phyloP scores from a whole-genome alignment of 495 filamentous ascomycete species.

The Xeromyces bisporus region DNA sequence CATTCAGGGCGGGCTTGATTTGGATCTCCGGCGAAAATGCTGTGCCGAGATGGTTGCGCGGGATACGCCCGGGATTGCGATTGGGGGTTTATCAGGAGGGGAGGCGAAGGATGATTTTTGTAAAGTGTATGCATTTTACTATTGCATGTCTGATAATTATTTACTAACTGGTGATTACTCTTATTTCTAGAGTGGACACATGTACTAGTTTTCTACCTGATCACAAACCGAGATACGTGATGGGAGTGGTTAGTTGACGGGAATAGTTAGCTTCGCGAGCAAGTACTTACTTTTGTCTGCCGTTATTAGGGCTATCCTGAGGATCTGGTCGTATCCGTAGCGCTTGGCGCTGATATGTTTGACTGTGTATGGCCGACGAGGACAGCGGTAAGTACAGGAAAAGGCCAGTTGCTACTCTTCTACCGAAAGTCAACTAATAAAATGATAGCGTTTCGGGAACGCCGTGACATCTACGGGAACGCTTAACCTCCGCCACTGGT shows the following conservation, averaged over 20 bases:
- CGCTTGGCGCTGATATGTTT: slow-evolving; percentile 96
- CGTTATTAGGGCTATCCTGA: slow-evolving; percentile 63
- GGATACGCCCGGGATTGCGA: slow-evolving; percentile 89
- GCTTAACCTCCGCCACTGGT: slow-evolving; percentile 65
- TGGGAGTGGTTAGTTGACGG: slow-evolving; percentile 59
- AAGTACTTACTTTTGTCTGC: not conserved
- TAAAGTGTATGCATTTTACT: slow-evolving; percentile 27
- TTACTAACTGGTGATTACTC: slow-evolving; percentile 1
- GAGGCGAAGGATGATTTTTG: slow-evolving; percentile 51
- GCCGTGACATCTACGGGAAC: slow-evolving; percentile 69
- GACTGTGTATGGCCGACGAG: slow-evolving; percentile 98
- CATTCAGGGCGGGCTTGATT: slow-evolving; percentile 86
- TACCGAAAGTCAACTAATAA: slow-evolving; percentile 1
- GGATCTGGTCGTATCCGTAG: slow-evolving; percentile 79
- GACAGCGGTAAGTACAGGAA: slow-evolving; percentile 61
- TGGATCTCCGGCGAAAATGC: slow-evolving; percentile 75
- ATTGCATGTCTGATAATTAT: not conserved
- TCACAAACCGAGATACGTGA: slow-evolving; percentile 87
- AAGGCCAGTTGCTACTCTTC: no score
- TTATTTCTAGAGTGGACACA: slow-evolving; percentile 59
- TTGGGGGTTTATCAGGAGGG: slow-evolving; percentile 84
- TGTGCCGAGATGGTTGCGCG: slow-evolving; percentile 78
- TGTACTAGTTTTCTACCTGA: slow-evolving; percentile 79
- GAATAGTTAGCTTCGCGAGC: not conserved
- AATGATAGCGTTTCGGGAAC: slow-evolving; percentile 62